phyloP scores from a whole-genome alignment of 257 asterid species.

The Linderniella brevidens region DNA sequence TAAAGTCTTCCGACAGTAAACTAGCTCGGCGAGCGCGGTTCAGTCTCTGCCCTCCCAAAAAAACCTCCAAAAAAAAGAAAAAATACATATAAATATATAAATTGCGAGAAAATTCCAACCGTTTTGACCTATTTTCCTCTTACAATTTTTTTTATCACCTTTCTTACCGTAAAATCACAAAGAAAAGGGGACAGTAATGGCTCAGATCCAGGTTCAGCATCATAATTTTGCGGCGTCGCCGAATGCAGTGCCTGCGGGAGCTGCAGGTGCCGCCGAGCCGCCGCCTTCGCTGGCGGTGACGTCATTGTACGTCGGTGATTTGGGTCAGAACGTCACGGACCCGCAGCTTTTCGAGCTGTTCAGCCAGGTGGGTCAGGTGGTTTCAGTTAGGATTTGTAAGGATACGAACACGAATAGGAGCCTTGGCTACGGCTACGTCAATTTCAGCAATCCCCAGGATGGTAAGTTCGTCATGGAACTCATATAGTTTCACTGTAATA shows the following conservation, averaged over 20 bases:
- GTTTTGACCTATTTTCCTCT: no score
- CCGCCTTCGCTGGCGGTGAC: neutral
- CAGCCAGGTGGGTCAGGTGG: constrained; percentile 6
- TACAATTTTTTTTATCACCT: no score
- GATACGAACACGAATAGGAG: neutral
- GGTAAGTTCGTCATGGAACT: neutral
- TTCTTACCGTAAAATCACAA: neutral
- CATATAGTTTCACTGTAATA: neutral
- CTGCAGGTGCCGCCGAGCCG: neutral
- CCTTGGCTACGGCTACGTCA: constrained; percentile 10
- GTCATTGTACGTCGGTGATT: constrained; percentile 7
- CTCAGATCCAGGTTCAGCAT: constrained; percentile 8
- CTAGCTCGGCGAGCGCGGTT: no score
- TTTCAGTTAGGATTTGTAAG: constrained; percentile 8
- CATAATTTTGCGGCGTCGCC: neutral
- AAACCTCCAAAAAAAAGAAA: no score
- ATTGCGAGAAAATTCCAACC: no score
- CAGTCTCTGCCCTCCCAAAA: no score
- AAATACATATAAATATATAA: no score
- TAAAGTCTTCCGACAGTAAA: no score
- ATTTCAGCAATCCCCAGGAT: constrained; percentile 7
- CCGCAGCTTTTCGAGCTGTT: constrained; percentile 8
- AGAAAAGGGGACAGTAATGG: neutral
- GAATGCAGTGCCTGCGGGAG: neutral
- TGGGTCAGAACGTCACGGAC: constrained; percentile 7